Evolutionary conservation across 495 filamentous ascomycete genomes (phyloP), one percentile per base, ranked within the genome.

Genomic region (Pyrenopolyporus hunteri): DNA sequence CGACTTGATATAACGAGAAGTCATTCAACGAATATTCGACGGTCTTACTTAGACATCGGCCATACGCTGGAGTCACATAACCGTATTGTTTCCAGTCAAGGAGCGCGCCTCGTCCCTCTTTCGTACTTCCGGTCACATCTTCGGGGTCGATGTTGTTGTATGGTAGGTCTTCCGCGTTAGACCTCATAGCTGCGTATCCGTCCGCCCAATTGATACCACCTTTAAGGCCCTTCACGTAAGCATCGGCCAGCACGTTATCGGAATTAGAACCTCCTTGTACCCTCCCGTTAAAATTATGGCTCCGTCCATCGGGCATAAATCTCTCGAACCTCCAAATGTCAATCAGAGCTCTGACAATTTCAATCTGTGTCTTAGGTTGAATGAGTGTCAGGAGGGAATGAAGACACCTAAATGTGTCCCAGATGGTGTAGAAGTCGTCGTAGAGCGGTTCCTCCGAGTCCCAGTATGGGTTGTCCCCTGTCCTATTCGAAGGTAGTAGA

Each of bases 231-330:
- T 90, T 89, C 16, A 90, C 82, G 59, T 87, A 89, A 0, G 87
- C 85, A 64, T 90, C 87, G 3, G 87, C 87, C 22, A 90, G 80
- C 13, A 90, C 77, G 49, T 87, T 89, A 68, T 90, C 87, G 1
- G 85, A 82, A 53, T 89, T 88, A 5, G 83, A 88, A 4, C 87
- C 87, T 3, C 87, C 87, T 65, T 90, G 87, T 0, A 78, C 79
- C 9, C 80, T 74, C 26, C 87, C 87, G 52, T 89, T 90, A 68
- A 78, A 87, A 66, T 89, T 87, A 16, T 79, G 83, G 2, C 82
- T 85, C 39, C 83, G 78, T 5, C 70, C 82, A 53, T 87, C 85
- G 0, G 85, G 84, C 57, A 86, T 73, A 63, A 80, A 89, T 10
- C 87, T 85, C 14, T 87, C 86, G 55, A 83, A 74, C 5, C 84